These are phyloP conservation scores for Thyridium curvatum DNA, from an alignment of 2,329 filamentous ascomycete genomes.

Conservation along the genomic window DNA sequence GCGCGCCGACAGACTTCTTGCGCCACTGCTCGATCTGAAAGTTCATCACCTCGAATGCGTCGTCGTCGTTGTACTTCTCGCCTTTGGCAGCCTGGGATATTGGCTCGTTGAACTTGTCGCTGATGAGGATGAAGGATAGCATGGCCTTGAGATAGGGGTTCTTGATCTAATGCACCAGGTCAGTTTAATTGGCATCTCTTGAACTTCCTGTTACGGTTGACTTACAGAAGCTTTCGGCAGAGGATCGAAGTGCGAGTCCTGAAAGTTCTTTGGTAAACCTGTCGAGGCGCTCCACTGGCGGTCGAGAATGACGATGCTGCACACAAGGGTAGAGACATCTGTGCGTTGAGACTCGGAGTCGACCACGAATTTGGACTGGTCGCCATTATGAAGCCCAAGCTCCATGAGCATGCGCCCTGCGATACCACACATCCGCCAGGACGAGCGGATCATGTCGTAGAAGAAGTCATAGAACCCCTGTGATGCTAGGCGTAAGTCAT, in stretches of 20 bases:
- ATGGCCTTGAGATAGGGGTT: slow-evolving; percentile 12
- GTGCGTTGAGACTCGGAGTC: background rate
- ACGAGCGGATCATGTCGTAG: background rate
- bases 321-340: background rate
- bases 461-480: slow-evolving; percentile 1
- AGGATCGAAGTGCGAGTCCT: slow-evolving; percentile 1
- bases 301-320: background rate
- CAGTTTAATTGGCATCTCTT: no score
- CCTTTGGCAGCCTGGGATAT: slow-evolving; percentile 7
- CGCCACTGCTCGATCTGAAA: slow-evolving; percentile 16
- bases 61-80: slow-evolving; percentile 14
- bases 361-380: background rate
- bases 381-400: background rate
- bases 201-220: no score
- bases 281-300: slow-evolving; percentile 1
- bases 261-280: background rate
- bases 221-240: slow-evolving; percentile 2
- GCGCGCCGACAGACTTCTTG: slow-evolving; percentile 4
- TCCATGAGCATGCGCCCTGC: slow-evolving; percentile 1
- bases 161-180: background rate
- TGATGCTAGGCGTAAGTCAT: background rate
- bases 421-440: slow-evolving; percentile 1
- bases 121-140: slow-evolving; percentile 11
- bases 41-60: slow-evolving; percentile 18
- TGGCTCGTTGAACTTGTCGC: slow-evolving; percentile 13